Evolutionary conservation across 2,329 filamentous ascomycete genomes (phyloP).

Genomic region (Ilyonectria destructans): DNA sequence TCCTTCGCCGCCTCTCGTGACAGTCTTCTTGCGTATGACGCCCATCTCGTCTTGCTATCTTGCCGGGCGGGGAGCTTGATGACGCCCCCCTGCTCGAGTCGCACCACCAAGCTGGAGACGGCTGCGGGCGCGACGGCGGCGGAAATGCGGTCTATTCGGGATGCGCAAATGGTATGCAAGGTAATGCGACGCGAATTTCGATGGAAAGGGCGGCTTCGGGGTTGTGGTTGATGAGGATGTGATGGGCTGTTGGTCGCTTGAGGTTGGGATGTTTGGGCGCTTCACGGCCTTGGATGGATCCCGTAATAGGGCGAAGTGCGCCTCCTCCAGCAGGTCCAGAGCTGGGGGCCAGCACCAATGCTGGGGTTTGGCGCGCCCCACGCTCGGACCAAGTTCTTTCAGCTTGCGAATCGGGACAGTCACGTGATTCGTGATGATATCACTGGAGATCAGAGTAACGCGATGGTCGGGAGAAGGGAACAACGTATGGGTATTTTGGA

Average conservation of each 20-base stretch:
- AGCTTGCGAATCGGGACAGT: background rate
- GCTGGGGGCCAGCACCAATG: slow-evolving; percentile 22
- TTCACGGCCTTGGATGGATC: slow-evolving; percentile 41
- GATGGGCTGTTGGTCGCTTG: slow-evolving; percentile 44
- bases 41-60: slow-evolving; percentile 75
- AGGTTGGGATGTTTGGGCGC: slow-evolving; percentile 47
- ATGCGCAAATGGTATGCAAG: slow-evolving; percentile 38
- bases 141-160: slow-evolving; percentile 30
- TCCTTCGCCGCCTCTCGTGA: slow-evolving; percentile 86
- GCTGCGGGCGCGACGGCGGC: slow-evolving; percentile 37
- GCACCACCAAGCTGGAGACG: slow-evolving; percentile 34
- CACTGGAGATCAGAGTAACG: background rate
- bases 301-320: slow-evolving; percentile 30
- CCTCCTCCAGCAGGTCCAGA: slow-evolving; percentile 26
- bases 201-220: slow-evolving; percentile 49
- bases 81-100: slow-evolving; percentile 47
- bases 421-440: slow-evolving; percentile 23
- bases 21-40: slow-evolving; percentile 96
- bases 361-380: slow-evolving; percentile 25
- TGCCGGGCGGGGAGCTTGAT: slow-evolving; percentile 47
- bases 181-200: slow-evolving; percentile 48
- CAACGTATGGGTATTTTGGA: too few relatives aligned
- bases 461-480: background rate
- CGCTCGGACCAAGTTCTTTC: slow-evolving; percentile 17
- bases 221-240: slow-evolving; percentile 48